phyloP scores from a whole-genome alignment of 1,139 yeast genomes.

The Meyerozyma sp. region DNA sequence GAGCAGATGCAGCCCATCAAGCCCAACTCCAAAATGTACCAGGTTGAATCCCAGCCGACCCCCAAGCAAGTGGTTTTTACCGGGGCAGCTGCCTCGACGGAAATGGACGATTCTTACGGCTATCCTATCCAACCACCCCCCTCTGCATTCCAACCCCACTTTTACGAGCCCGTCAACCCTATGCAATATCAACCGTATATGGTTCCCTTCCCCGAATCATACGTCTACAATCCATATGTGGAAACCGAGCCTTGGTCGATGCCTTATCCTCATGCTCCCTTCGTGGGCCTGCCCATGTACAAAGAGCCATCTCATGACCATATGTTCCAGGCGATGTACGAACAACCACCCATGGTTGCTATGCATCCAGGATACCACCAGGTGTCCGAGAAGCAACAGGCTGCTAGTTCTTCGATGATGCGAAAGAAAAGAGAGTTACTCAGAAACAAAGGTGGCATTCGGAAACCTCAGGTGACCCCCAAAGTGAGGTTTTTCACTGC shows the following conservation, averaged over 20 bases:
- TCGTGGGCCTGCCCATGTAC: not conserved
- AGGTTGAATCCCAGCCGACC: not conserved
- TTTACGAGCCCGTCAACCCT: not conserved
- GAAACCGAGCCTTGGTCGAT: not conserved
- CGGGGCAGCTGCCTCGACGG: not conserved
- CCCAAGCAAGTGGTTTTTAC: not conserved
- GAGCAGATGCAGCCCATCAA: conserved; percentile 42
- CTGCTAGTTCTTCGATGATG: conserved; percentile 21
- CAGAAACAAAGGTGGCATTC: conserved; percentile 7
- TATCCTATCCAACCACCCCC: not conserved
- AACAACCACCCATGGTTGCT: not conserved
- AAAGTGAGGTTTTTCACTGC: conserved; percentile 6
- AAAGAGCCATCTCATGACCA: not conserved
- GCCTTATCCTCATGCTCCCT: not conserved
- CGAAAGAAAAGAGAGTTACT: conserved; percentile 19
- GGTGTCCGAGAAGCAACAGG: conserved; percentile 17
- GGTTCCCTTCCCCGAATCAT: conserved; percentile 1
- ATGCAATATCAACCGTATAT: not conserved
- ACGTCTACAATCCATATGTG: not conserved
- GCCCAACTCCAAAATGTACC: not conserved
- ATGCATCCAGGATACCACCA: conserved; percentile 1
- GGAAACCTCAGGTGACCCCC: conserved; percentile 7
- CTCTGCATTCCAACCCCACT: not conserved
- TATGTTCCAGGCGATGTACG: not conserved
- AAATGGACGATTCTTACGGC: not conserved